phyloP scores from a whole-genome alignment of 2,329 filamentous ascomycete species.

The Pseudophaeomoniella oleicola region DNA sequence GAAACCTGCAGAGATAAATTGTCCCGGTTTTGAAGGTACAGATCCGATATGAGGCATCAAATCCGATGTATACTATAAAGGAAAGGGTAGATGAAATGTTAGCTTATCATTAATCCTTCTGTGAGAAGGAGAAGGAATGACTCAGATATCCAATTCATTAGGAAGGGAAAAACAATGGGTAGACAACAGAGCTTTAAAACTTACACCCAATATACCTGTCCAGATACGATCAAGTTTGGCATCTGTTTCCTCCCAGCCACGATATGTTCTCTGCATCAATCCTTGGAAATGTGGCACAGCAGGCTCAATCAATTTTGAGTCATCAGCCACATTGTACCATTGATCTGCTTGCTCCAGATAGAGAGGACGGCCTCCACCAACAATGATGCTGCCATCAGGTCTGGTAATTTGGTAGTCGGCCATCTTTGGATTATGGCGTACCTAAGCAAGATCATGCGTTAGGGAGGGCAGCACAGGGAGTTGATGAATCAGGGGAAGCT shows the following conservation, averaged over 20 bases:
- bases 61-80: too few species aligned
- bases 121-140: too few species aligned
- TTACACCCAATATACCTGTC: too few species aligned
- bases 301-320: conserved; percentile 33
- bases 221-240: conserved; percentile 13
- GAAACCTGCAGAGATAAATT: too few species aligned
- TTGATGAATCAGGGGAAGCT: conserved; percentile 25
- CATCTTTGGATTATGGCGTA: conserved; percentile 40
- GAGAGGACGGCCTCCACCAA: conserved; percentile 43
- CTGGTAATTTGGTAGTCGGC: conserved; percentile 55
- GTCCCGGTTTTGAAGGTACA: too few species aligned
- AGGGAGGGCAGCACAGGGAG: conserved; percentile 9
- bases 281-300: conserved; percentile 21
- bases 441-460: conserved; percentile 37
- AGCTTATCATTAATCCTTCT: too few species aligned
- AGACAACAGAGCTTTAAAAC: too few species aligned
- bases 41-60: too few species aligned
- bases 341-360: conserved; percentile 13
- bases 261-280: conserved; percentile 21
- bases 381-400: conserved; percentile 39
- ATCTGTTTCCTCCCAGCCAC: conserved; percentile 19
- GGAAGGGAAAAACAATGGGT: too few species aligned
- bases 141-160: too few species aligned
- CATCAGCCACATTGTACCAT: conserved; percentile 32
- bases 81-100: too few species aligned